Evolutionary conservation across 129 eudicot species (phyloP).

Genomic region (Centrapalus pauciflorus): DNA sequence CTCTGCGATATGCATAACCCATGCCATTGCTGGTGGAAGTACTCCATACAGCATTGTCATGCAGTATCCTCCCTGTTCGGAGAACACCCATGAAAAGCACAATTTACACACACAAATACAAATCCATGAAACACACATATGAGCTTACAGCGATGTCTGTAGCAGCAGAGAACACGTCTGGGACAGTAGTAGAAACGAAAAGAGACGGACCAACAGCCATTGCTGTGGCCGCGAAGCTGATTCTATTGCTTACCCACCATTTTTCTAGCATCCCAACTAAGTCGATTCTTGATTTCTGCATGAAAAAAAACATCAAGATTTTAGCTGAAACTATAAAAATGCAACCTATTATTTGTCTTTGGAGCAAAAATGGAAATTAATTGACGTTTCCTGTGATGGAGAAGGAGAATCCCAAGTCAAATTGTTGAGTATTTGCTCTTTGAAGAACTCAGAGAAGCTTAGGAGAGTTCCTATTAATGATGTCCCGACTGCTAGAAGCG

Average conservation of each 20-base stretch:
- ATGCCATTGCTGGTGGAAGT: conserved; percentile 91
- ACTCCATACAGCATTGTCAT: conserved; percentile 82
- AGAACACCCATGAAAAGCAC: not conserved
- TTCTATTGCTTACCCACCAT: conserved; percentile 63
- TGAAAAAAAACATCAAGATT: conserved; percentile 7
- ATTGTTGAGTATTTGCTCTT: conserved; percentile 65
- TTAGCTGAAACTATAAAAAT: not conserved
- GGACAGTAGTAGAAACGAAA: conserved; percentile 53
- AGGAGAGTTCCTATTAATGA: conserved; percentile 74
- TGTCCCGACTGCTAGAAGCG: conserved; percentile 86
- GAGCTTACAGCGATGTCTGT: conserved; percentile 91
- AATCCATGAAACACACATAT: not conserved
- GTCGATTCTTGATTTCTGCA: conserved; percentile 37
- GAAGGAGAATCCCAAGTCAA: conserved; percentile 30
- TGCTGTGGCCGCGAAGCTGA: conserved; percentile 49
- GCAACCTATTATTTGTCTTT: conserved; percentile 1
- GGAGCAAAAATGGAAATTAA: not conserved
- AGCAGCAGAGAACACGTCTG: conserved; percentile 77
- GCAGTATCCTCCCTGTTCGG: conserved; percentile 86
- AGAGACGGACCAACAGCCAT: conserved; percentile 71
- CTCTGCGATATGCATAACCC: conserved; percentile 46
- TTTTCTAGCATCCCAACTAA: conserved; percentile 2
- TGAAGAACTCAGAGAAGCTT: conserved; percentile 77
- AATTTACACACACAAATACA: not conserved
- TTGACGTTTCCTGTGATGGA: conserved; percentile 31